Evolutionary conservation across 805 yeast species (phyloP).

Genomic region (Candida endomychidarum): DNA sequence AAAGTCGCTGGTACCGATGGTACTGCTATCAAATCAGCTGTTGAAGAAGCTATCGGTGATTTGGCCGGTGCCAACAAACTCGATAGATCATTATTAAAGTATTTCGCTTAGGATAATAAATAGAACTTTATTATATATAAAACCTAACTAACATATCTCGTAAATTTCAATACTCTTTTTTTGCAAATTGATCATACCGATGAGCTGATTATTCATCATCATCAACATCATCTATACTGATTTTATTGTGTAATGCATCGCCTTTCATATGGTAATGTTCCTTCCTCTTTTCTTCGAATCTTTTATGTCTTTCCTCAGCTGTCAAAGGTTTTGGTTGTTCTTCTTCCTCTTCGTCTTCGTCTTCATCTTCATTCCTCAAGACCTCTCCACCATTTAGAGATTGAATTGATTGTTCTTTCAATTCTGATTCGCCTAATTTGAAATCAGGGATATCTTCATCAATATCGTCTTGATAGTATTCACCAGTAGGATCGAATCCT

Average conservation of each 20-base stretch:
- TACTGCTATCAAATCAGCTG: constrained; percentile 58
- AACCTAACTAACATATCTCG: neutral
- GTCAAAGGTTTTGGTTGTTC: constrained; percentile 40
- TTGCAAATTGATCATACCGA: too few relatives aligned
- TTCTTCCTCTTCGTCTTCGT: constrained; percentile 34
- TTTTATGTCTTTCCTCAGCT: constrained; percentile 61
- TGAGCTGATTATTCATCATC: constrained; percentile 14
- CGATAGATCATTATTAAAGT: constrained; percentile 52
- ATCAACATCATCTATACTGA: constrained; percentile 26
- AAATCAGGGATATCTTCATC: constrained; percentile 51
- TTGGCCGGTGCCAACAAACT: constrained; percentile 54
- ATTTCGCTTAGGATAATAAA: constrained; percentile 34
- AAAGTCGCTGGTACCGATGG: constrained; percentile 56
- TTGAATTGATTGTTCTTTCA: constrained; percentile 31
- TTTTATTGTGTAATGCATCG: constrained; percentile 41
- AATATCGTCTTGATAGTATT: constrained; percentile 71
- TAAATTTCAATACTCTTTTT: too few relatives aligned
- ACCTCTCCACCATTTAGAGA: constrained; percentile 45
- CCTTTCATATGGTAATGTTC: constrained; percentile 70
- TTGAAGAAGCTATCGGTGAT: constrained; percentile 55
- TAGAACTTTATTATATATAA: constrained; percentile 2
- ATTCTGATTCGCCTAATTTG: constrained; percentile 57
- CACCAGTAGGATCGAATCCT: constrained; percentile 79
- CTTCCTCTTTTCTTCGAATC: constrained; percentile 78
- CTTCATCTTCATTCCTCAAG: constrained; percentile 24